A percentile compares a stretch with the other conserved stretches of the same genome.
phyloP scores from a whole-genome alignment of 1,284 basidiomycete genomes.

The Farysia itapuensis region DNA sequence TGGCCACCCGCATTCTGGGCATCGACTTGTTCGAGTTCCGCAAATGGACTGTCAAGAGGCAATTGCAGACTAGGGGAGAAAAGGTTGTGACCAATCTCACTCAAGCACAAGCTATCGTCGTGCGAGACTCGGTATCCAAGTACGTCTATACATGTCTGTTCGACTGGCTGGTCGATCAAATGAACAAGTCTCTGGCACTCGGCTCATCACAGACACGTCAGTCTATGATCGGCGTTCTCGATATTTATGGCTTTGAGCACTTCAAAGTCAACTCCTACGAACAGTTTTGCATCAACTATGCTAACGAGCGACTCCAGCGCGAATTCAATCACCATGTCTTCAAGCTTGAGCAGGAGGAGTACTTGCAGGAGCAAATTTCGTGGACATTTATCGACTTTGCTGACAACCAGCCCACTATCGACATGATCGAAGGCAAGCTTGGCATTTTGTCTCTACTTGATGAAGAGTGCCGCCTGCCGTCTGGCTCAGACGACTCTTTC shows the following conservation, averaged over 20 bases:
- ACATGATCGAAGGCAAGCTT: slow-evolving; percentile 95
- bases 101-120: slow-evolving; percentile 87
- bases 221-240: slow-evolving; percentile 98
- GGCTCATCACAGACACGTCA: slow-evolving; percentile 81
- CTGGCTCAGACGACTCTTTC: slow-evolving; percentile 90
- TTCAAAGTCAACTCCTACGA: slow-evolving; percentile 81
- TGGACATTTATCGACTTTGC: slow-evolving; percentile 99
- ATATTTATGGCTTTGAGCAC: slow-evolving; percentile 65
- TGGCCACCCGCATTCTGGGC: slow-evolving; percentile 86
- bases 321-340: slow-evolving; percentile 71
- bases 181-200: slow-evolving; percentile 92
- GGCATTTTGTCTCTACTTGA: slow-evolving; percentile 93
- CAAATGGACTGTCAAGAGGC: slow-evolving; percentile 98
- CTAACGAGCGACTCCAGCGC: slow-evolving; percentile 88
- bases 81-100: slow-evolving; percentile 89
- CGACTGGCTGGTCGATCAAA: slow-evolving; percentile 95
- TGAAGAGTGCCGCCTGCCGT: slow-evolving; percentile 94
- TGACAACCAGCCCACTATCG: slow-evolving; percentile 98
- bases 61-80: slow-evolving; percentile 89
- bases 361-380: slow-evolving; percentile 95
- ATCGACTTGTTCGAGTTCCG: slow-evolving; percentile 91
- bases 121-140: slow-evolving; percentile 94
- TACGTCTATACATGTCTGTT: slow-evolving; percentile 98
- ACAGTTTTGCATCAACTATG: slow-evolving; percentile 99
- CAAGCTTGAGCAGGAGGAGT: slow-evolving; percentile 95